These are phyloP conservation scores for Aspergillus olivimuriae DNA, from an alignment of 495 filamentous ascomycete species.

Conservation along the genomic window DNA sequence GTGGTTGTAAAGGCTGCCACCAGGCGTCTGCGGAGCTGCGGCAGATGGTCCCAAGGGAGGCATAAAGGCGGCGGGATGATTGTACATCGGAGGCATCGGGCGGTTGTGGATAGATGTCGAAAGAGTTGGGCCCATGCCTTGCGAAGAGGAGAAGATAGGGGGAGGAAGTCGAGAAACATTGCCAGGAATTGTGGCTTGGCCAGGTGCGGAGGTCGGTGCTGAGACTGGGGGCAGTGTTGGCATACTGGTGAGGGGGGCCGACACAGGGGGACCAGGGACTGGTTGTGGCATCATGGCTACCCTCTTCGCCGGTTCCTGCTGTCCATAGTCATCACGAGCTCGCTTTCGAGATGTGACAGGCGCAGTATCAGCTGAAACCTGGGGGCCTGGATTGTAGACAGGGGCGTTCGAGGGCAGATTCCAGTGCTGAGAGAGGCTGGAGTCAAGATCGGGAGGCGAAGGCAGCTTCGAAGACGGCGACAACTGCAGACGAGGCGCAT, in stretches of 20 bases:
- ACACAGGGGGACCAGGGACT: slow-evolving; percentile 26
- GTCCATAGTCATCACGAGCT: slow-evolving; percentile 56
- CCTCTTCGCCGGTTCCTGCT: slow-evolving; percentile 67
- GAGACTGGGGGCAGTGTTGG: slow-evolving; percentile 34
- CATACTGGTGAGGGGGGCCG: slow-evolving; percentile 28
- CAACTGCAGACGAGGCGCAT: slow-evolving; percentile 21
- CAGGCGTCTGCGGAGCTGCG: slow-evolving; percentile 26
- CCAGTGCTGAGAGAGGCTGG: slow-evolving; percentile 26
- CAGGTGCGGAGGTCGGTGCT: slow-evolving; percentile 29
- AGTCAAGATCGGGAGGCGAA: slow-evolving; percentile 41
- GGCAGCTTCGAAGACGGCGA: slow-evolving; percentile 43
- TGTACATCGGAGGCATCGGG: slow-evolving; percentile 60
- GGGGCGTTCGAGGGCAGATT: slow-evolving; percentile 20
- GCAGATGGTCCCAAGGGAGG: slow-evolving; percentile 43
- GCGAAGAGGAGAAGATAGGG: slow-evolving; percentile 41
- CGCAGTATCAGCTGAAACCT: slow-evolving; percentile 21
- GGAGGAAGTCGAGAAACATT: slow-evolving; percentile 49
- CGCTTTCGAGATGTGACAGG: slow-evolving; percentile 57
- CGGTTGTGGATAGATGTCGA: slow-evolving; percentile 31
- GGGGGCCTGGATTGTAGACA: slow-evolving; percentile 21
- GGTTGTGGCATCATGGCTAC: slow-evolving; percentile 24
- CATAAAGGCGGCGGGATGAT: slow-evolving; percentile 37
- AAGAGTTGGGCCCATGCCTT: slow-evolving; percentile 24
- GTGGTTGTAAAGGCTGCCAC: slow-evolving; percentile 45
- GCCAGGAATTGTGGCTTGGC: slow-evolving; percentile 24